Conservation (phyloP, 2,329 filamentous ascomycete genomes). For the Epicoccum nigrum region DNA sequence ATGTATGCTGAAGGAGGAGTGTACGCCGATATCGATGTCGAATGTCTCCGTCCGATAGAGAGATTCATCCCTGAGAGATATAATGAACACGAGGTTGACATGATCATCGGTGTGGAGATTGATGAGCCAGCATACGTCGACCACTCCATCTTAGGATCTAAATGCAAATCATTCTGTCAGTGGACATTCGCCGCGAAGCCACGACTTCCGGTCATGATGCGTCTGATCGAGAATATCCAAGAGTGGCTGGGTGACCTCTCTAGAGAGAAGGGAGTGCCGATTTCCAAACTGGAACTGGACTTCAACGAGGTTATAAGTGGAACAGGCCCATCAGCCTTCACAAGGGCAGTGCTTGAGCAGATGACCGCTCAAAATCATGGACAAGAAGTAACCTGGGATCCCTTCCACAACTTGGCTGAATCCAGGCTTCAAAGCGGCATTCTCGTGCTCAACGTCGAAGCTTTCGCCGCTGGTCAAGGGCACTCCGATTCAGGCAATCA, state of each 20-base stretch:
- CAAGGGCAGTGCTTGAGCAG: constrained; percentile 66
- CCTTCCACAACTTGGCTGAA: constrained; percentile 70
- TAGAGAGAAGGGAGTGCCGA: constrained; percentile 62
- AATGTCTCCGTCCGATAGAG: constrained; percentile 59
- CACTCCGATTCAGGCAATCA: constrained; percentile 76
- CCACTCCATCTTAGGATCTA: constrained; percentile 70
- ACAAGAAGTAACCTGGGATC: constrained; percentile 63
- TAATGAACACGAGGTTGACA: constrained; percentile 67
- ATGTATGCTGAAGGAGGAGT: constrained; percentile 70
- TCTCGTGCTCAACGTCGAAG: constrained; percentile 72
- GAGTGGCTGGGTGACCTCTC: constrained; percentile 67
- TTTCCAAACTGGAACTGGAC: constrained; percentile 68
- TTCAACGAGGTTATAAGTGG: constrained; percentile 76
- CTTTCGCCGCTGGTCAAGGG: constrained; percentile 74
- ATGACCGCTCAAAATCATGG: constrained; percentile 61
- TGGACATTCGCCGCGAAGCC: constrained; percentile 78
- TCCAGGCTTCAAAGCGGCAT: constrained; percentile 69
- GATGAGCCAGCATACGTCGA: constrained; percentile 69
- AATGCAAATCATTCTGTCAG: constrained; percentile 74
- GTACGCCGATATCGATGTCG: constrained; percentile 66
- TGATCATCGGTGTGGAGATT: constrained; percentile 74
- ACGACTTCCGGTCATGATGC: constrained; percentile 69
- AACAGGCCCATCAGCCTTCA: constrained; percentile 75
- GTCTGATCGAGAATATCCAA: constrained; percentile 71
- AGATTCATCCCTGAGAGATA: constrained; percentile 69